Percentiles rank a stretch among this genome's conserved stretches.
Conservation (phyloP, 2,329 filamentous ascomycete genomes). For the Penicillium brasilianum region DNA sequence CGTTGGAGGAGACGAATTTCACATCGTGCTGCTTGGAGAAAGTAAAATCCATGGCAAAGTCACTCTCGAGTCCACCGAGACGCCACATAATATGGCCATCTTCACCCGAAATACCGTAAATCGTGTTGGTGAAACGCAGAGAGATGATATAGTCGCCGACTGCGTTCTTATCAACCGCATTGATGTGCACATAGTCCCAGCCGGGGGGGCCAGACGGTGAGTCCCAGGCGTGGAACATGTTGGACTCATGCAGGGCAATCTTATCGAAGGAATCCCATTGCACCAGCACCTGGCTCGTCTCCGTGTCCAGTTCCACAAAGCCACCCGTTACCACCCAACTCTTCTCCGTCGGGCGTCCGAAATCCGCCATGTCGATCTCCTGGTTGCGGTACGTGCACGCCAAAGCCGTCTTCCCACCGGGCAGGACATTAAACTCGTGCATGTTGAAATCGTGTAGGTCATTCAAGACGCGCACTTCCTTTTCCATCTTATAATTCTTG, state of each 20-base stretch:
- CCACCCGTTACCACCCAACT: slow-evolving; percentile 42
- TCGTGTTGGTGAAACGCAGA: slow-evolving; percentile 43
- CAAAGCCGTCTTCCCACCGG: slow-evolving; percentile 43
- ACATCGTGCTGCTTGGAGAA: slow-evolving; percentile 48
- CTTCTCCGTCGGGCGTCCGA: slow-evolving; percentile 39
- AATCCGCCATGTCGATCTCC: slow-evolving; percentile 33
- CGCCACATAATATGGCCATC: slow-evolving; percentile 47
- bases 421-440: slow-evolving; percentile 49
- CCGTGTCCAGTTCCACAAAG: slow-evolving; percentile 45
- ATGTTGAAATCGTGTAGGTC: slow-evolving; percentile 43
- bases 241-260: slow-evolving; percentile 41
- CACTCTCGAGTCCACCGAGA: slow-evolving; percentile 41
- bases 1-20: slow-evolving; percentile 38
- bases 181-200: slow-evolving; percentile 47
- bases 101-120: slow-evolving; percentile 47
- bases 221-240: slow-evolving; percentile 29
- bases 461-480: slow-evolving; percentile 42
- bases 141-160: slow-evolving; percentile 50
- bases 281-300: slow-evolving; percentile 42
- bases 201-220: slow-evolving; percentile 24
- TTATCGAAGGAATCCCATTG: slow-evolving; percentile 45
- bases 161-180: slow-evolving; percentile 47
- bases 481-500: slow-evolving; percentile 51
- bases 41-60: slow-evolving; percentile 41
- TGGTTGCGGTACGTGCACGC: slow-evolving; percentile 34